Evolutionary conservation across 192 early-diverging fungal genomes (phyloP), one percentile per base, ranked within the genome.

Genomic region (Linnemannia elongata): DNA sequence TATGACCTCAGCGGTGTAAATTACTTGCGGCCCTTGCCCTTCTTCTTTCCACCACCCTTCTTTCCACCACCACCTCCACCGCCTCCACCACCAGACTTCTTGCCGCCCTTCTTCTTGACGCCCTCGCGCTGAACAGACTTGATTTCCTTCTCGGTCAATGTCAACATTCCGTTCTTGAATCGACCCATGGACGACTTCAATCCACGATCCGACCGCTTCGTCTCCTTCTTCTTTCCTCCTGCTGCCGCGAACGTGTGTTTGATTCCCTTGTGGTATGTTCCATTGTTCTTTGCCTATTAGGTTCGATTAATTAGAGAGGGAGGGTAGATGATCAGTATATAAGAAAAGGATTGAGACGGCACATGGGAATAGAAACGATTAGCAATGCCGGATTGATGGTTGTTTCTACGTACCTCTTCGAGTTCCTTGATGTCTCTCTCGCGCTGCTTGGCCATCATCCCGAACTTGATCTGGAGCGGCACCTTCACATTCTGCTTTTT

Each of bases 171-270:
- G 63, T 81, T 81, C 84, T 86, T 86, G 75, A 86, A 86, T 49
- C 84, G 84, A 42, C 84, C 84, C 84, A 86, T 86, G 0, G 84
- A 86, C 6, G 79, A 69, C 84, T 86, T 86, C n/a, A 86, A 63
- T 49, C 84, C 84, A 44, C 84, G 78, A 36, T 86, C 84, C n/a
- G 78, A 80, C 4, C 84, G 33, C 36, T 79, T 66, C 30, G 60
- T 80, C n/a, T 86, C 84, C 57, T 80, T 81, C 84, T 86, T 86
- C 49, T 86, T 86, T 22, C 84, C 84, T 42, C 84, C 84, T 44
- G 84, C 79, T 30, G 84, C 84, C 33, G 84, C 84, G 74, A 86
- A 86, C 24, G 79, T 81, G 70, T 86, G 83, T 49, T 85, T 85
- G 78, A 85, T 85, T 27, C 77, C 75, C 74, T 85, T 85, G 78